A percentile compares a stretch with the other conserved stretches of the same genome.
Conservation (phyloP, 345 rosid genomes). For the Populus ilicifolia region DNA sequence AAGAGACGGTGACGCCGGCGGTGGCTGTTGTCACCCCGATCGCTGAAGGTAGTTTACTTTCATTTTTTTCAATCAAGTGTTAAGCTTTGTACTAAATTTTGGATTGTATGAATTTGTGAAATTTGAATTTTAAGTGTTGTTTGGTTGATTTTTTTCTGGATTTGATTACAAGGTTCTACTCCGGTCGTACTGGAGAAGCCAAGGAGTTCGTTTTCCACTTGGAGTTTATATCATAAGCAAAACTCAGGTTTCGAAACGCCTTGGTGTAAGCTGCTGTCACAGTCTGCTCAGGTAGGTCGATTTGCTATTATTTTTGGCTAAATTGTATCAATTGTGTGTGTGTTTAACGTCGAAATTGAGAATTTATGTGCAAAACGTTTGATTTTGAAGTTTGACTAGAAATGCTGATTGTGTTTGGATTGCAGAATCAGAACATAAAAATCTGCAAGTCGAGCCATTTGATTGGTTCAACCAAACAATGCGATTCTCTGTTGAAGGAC, state of each 20-base stretch:
- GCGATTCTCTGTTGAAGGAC: constrained; percentile 54
- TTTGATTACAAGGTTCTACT: constrained; percentile 42
- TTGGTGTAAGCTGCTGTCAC: constrained; percentile 76
- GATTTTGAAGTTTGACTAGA: neutral
- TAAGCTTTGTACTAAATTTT: neutral
- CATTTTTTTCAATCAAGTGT: neutral
- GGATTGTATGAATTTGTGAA: neutral
- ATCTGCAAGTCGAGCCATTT: constrained; percentile 40
- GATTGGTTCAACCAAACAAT: constrained; percentile 57
- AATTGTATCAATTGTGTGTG: neutral
- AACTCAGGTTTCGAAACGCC: constrained; percentile 41
- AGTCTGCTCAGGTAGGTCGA: constrained; percentile 59
- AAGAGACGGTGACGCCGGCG: constrained; percentile 44
- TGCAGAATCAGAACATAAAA: constrained; percentile 60
- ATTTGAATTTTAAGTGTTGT: neutral
- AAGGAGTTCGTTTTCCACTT: constrained; percentile 42
- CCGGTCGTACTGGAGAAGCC: constrained; percentile 53
- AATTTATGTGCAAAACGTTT: neutral
- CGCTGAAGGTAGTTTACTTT: constrained; percentile 50
- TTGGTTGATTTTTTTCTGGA: constrained; percentile 14
- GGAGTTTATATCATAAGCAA: constrained; percentile 46
- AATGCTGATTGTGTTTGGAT: constrained; percentile 4
- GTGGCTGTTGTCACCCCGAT: constrained; percentile 49
- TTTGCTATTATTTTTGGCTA: neutral
- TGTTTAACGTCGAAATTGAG: neutral